phyloP scores from a whole-genome alignment of 2,329 filamentous ascomycete genomes.

The Arthrobotrys sinensis region DNA sequence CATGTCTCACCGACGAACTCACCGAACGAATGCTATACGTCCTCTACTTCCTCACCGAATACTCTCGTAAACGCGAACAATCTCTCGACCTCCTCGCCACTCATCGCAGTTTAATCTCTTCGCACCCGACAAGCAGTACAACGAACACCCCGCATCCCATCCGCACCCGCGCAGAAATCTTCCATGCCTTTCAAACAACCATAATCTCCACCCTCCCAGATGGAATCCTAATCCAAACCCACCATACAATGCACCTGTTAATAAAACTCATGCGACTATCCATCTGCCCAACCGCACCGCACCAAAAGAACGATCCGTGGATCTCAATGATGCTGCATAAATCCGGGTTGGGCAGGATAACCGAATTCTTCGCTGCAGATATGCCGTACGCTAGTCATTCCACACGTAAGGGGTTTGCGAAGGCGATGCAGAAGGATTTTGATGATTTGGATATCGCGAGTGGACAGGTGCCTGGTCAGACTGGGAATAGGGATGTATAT shows the following conservation, averaged over 20 bases:
- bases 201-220: conserved; percentile 62
- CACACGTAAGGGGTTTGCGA: conserved; percentile 63
- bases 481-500: conserved; percentile 33
- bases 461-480: conserved; percentile 38
- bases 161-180: conserved; percentile 57
- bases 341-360: conserved; percentile 61
- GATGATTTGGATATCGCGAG: conserved; percentile 56
- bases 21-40: conserved; percentile 57
- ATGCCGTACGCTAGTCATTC: conserved; percentile 60
- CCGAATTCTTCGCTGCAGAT: conserved; percentile 64
- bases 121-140: conserved; percentile 48
- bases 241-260: conserved; percentile 64
- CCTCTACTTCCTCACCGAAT: conserved; percentile 59
- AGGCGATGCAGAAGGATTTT: conserved; percentile 64
- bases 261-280: conserved; percentile 64
- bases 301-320: conserved; percentile 64
- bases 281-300: conserved; percentile 64
- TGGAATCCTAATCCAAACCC: conserved; percentile 62
- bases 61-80: conserved; percentile 46
- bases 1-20: conserved; percentile 52
- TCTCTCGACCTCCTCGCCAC: conserved; percentile 55
- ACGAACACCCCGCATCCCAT: conserved; percentile 61
- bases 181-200: conserved; percentile 62
- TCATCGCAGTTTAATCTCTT: conserved; percentile 42
- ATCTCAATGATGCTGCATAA: conserved; percentile 63